Percentiles rank a stretch among this genome's conserved stretches.
phyloP scores from a whole-genome alignment of 345 rosid species.

The Eucalyptus marginata region DNA sequence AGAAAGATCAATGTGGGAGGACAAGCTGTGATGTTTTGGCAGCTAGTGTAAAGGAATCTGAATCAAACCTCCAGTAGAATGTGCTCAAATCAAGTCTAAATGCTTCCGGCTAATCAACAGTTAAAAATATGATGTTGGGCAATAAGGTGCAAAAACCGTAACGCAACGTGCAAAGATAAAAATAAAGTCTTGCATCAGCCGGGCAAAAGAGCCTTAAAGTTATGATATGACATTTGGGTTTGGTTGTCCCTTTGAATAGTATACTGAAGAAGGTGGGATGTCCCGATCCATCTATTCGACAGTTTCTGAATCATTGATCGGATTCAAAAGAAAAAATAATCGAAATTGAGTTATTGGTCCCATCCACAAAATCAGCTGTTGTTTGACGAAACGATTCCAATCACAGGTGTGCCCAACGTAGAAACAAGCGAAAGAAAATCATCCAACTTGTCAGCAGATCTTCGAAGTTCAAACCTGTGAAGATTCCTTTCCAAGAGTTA shows the following conservation, averaged over 20 bases:
- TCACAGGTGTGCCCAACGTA: not conserved
- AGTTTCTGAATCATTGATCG: not conserved
- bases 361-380: not conserved
- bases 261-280: not conserved
- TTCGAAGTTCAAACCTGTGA: not conserved
- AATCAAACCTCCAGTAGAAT: not conserved
- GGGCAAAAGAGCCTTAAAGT: not conserved
- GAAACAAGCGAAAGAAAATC: not conserved
- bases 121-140: not conserved
- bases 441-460: not conserved
- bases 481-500: not conserved
- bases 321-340: not conserved
- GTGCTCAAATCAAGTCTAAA: not conserved
- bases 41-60: not conserved
- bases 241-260: not conserved
- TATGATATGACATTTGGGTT: not conserved
- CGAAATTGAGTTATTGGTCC: not conserved
- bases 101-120: not conserved
- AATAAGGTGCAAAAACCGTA: not conserved
- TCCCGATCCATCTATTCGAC: not conserved
- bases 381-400: not conserved
- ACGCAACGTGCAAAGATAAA: not conserved
- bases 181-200: not conserved
- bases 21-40: not conserved
- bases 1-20: not conserved